phyloP scores from a whole-genome alignment of 768 basidiomycete genomes.

The Mycena rosella region DNA sequence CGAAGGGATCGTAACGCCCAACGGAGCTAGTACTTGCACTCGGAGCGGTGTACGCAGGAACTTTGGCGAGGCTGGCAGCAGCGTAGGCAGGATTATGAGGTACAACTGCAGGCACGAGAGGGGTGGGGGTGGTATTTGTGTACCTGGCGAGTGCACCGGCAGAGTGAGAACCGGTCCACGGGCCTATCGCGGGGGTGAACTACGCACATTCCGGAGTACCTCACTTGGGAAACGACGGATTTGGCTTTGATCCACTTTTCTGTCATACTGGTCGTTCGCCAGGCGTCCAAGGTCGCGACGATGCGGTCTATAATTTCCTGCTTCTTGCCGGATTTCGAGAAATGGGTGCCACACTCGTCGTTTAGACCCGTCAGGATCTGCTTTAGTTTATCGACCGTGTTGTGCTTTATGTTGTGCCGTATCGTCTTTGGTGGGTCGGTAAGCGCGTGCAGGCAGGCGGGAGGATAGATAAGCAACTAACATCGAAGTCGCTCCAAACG shows the following conservation, averaged over 20 bases:
- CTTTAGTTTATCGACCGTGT: slow-evolving; percentile 90
- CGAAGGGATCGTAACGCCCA: slow-evolving; percentile 76
- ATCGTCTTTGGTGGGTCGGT: slow-evolving; percentile 61
- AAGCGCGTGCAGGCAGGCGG: slow-evolving; percentile 36
- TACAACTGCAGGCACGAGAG: slow-evolving; percentile 23
- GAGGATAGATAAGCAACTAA: slow-evolving; percentile 47
- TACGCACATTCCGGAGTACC: slow-evolving; percentile 75
- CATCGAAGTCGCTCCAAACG: slow-evolving; percentile 82
- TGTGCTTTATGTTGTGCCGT: slow-evolving; percentile 77
- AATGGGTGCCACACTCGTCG: slow-evolving; percentile 77
- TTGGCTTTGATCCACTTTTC: slow-evolving; percentile 82
- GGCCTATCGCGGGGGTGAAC: neutral
- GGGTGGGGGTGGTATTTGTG: slow-evolving; percentile 21
- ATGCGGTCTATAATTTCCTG: slow-evolving; percentile 90
- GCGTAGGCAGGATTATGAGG: slow-evolving; percentile 28
- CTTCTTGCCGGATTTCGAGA: slow-evolving; percentile 87
- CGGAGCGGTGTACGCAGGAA: slow-evolving; percentile 49
- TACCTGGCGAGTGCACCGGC: slow-evolving; percentile 19
- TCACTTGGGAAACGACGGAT: slow-evolving; percentile 75
- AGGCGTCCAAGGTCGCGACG: slow-evolving; percentile 66
- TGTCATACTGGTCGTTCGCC: slow-evolving; percentile 66
- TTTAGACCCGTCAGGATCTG: slow-evolving; percentile 84
- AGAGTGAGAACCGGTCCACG: slow-evolving; percentile 14
- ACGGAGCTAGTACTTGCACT: slow-evolving; percentile 45
- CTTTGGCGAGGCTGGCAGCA: slow-evolving; percentile 38